These are phyloP conservation scores for Chaetoceros muelleri DNA, from an alignment of 108 stramenopile species.

Conservation along the genomic window DNA sequence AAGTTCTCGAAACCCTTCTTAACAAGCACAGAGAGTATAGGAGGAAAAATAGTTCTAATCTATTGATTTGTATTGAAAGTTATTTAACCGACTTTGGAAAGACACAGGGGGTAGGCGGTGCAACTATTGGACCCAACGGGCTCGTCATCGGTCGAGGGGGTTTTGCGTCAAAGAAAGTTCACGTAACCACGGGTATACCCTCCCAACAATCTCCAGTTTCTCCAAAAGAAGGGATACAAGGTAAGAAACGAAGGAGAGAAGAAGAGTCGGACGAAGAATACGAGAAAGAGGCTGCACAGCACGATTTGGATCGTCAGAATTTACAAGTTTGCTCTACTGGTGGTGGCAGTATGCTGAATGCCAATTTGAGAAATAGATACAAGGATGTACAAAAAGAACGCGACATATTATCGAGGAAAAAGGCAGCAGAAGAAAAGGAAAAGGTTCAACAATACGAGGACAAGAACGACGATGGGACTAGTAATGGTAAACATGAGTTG, in stretches of 20 bases:
- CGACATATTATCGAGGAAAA: conserved; percentile 5
- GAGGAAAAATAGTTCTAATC: not conserved
- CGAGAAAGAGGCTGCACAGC: conserved; percentile 25
- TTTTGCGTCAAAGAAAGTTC: not conserved
- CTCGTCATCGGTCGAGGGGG: not conserved
- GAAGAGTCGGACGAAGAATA: conserved; percentile 22
- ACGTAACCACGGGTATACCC: not conserved
- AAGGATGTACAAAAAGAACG: conserved; percentile 40
- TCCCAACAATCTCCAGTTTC: conserved; percentile 5
- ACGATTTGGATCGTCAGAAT: conserved; percentile 18
- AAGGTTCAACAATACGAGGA: not conserved
- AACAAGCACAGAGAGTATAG: not conserved
- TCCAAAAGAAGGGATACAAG: conserved; percentile 12
- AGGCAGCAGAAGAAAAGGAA: conserved; percentile 1
- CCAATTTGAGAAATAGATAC: conserved; percentile 48
- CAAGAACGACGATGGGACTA: too few relatives aligned
- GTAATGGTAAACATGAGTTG: not conserved
- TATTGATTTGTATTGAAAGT: not conserved
- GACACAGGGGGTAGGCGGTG: not conserved
- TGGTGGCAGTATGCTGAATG: conserved; percentile 50
- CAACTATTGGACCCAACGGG: not conserved
- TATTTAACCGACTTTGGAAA: not conserved
- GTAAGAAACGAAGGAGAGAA: conserved; percentile 17
- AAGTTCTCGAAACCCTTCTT: not conserved
- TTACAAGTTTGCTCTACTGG: not conserved